Evolutionary conservation across 2,329 filamentous ascomycete species (phyloP).

Genomic region (Sordariomycetes sp.): DNA sequence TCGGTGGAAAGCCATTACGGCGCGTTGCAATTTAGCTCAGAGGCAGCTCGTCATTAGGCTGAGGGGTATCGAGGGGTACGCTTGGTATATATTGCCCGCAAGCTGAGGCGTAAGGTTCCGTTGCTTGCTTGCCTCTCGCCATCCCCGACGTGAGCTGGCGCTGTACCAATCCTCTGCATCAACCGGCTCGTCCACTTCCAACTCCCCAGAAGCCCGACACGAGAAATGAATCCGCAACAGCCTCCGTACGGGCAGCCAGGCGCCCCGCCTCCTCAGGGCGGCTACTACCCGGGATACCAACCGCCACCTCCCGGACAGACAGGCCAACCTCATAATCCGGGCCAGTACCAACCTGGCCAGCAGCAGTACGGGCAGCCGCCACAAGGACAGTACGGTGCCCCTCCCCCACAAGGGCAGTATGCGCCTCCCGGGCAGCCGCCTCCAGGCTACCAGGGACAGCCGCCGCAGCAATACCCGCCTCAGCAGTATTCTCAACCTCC

Average conservation of each 20-base stretch:
- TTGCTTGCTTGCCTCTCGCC: no score
- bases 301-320: constrained; percentile 6
- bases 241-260: constrained; percentile 2
- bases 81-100: no score
- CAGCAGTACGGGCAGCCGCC: constrained; percentile 7
- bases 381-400: constrained; percentile 5
- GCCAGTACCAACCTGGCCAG: constrained; percentile 1
- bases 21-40: no score
- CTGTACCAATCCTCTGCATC: no score
- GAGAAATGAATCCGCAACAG: constrained; percentile 2
- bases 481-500: constrained; percentile 1
- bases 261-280: neutral
- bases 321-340: no score
- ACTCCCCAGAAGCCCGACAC: no score
- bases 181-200: no score
- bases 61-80: no score
- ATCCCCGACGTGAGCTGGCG: no score
- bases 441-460: constrained; percentile 1
- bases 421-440: constrained; percentile 5
- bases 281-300: constrained; percentile 2
- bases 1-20: no score
- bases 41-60: no score
- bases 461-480: neutral
- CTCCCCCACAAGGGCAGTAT: constrained; percentile 1
- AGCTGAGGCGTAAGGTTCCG: no score